Base-by-base conservation (phyloP, 2,329 filamentous ascomycete genomes). In the Paracoccidioides brasiliensis region DNA sequence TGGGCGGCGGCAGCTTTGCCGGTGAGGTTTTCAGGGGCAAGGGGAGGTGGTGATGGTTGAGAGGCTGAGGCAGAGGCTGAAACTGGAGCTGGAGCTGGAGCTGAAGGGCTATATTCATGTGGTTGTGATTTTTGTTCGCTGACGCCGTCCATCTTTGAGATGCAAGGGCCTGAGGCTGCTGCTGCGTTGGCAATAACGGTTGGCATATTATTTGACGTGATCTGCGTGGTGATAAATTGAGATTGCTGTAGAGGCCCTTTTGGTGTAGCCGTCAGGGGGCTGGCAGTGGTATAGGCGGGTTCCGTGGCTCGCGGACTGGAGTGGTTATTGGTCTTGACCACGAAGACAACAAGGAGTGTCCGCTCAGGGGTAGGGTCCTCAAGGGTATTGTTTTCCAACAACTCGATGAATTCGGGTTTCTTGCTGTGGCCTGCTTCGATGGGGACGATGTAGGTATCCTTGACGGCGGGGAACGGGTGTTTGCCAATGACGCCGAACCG, bases 371-470 rank as follows among this genome's bases (percentile, higher is more conserved):
- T 79, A 2, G 80, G 80, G 57, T 81, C 78, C 46, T 90, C 87
- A 37, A 96, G 80, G 35, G 81, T 81, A 67, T 90, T 90, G 63
- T 91, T 86, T 59, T 88, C 84, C n/a, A 97, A 79, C 64, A 95
- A 86, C 58, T 89, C 81, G 69, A 96, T 82, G 64, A 96, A 95
- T 59, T 90, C 87, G 0, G 93, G 91, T 45, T 91, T 80, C 51
- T 74, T 73, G 38, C 72, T 74, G 32, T 81, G 77, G 32, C 88
- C 89, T 4, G 83, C 79, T 37, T 89, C 81, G 4, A 97, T 81
- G 0, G 93, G 91, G 8, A 96, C 85, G 37, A 97, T 80, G 68
- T 97, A 97, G 1, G 90, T 88, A 66, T 97, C 91, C 57, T 90
- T 85, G 51, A 96, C 86, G 58, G 89, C 85, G 22, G 82, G 80